Base-by-base conservation (phyloP, 1,139 yeast genomes). In the Trichomonascaceae sp. region DNA sequence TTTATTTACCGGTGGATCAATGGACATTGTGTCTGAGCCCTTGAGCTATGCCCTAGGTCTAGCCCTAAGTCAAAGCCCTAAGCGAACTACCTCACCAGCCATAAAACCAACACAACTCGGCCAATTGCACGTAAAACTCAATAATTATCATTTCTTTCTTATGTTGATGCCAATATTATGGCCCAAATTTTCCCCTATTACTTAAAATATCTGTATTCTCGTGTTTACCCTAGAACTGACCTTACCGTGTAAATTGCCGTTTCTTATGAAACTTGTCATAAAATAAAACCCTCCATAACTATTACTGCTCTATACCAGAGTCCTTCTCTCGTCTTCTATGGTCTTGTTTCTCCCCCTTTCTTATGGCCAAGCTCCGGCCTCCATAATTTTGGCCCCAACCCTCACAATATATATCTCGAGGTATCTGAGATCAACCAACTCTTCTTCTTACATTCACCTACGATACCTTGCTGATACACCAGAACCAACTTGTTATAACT, bases 391-490 rank as follows among this genome's bases (percentile, higher is more conserved):
- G 41, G 41, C 3, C 41, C 15, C 41, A n/a, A 13, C 41, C 41
- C 41, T 9, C 5, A 9, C 41, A 36, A 36, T 36, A 36, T 36
- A 36, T 36, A 36, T 36, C 41, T 36, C 17, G 41, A 13, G 41
- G 41, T 36, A 36, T 36, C 41, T 36, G 17, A 36, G 41, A 36
- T 36, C 41, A 36, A 36, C 48, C 41, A 36, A 36, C 48, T 45
- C 36, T 20, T 45, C 32, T 45, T 45, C 36, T 13, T 32, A 45
- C 48, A 2, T 15, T 22, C 36, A 22, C 18, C 36, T 20, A 32
- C 48, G 30, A 45, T 27, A 45, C 30, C 36, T 17, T 24, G 48
- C 22, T 18, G 38, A 8, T 45, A 20, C 20, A 32, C 22, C 27
- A 13, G 8, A 27, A 36, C 39, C 24, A 19, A 13, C 41, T 15